Evolutionary conservation across 1,284 basidiomycete species (phyloP), one percentile per base, ranked within the genome.

Genomic region (Apiotrichum mycotoxinovorans): DNA sequence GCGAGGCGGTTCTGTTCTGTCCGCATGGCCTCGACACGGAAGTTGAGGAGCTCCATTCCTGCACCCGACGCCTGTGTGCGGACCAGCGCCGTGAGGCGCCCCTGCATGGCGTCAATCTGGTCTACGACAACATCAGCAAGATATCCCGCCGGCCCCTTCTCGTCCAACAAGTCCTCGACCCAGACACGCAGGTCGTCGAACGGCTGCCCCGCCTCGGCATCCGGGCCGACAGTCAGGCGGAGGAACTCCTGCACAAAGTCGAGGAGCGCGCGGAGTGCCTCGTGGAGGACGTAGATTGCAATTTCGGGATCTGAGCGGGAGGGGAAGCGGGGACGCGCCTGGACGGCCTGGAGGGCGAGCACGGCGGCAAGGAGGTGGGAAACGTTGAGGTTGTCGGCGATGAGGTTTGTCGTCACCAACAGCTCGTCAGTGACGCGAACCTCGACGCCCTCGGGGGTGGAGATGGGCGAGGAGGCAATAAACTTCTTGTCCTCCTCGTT

Each of bases 331-430:
- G 64, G 54, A 23, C 65, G 64, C 30, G 64, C 60, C 43, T 62
- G 65, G 44, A 73, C 67, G 2, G 74, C 67, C 52, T 68, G 67
- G 25, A 72, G 56, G 17, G 67, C 65, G 14, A 76, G 59, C 11
- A 69, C 60, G 27, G 71, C 69, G 3, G 74, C 64, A 15, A 72
- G 61, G 15, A 71, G 54, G 43, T 73, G 70, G 11, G 71, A 72
- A 22, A 74, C 59, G 48, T 64, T 62, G 17, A 73, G 57, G 12
- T 50, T 51, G 27, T 59, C 51, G 23, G 71, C 69, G 11, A 73
- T 63, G 38, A 57, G 50, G 49, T 66, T 71, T 50, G 65, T 65
- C 14, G 65, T 64, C 15, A 52, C 59, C 22, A 74, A 62, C 7
- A 73, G 63, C 25, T 74, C 71, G 23, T 68, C 71, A 2, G 59